Evolutionary conservation across 2,329 filamentous ascomycete species (phyloP).

Genomic region (Trichocomaceae sp.): DNA sequence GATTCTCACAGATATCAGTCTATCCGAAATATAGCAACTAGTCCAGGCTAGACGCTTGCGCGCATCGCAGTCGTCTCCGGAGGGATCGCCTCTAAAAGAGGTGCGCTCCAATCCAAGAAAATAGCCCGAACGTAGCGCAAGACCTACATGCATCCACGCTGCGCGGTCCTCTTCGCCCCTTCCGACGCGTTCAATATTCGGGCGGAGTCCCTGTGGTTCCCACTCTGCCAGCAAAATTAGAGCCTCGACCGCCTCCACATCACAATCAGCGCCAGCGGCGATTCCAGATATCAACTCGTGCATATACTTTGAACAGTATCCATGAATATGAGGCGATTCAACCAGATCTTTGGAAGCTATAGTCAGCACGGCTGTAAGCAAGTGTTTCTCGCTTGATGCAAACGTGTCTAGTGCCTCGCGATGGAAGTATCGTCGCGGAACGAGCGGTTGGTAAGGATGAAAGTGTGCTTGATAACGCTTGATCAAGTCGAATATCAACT

Average conservation of each 20-base stretch:
- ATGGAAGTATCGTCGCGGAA: conserved; percentile 55
- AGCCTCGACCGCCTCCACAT: conserved; percentile 65
- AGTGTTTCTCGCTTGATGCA: conserved; percentile 56
- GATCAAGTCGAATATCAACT: conserved; percentile 48
- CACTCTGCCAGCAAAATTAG: conserved; percentile 65
- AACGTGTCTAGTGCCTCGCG: conserved; percentile 49
- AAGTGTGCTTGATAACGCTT: conserved; percentile 58
- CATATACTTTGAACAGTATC: conserved; percentile 63
- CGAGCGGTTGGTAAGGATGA: conserved; percentile 64
- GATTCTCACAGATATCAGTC: conserved; percentile 63
- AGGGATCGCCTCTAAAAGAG: conserved; percentile 56
- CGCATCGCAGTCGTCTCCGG: conserved; percentile 53
- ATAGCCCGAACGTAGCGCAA: conserved; percentile 63
- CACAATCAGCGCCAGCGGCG: conserved; percentile 59
- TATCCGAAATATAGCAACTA: conserved; percentile 60
- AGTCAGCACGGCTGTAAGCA: conserved; percentile 63
- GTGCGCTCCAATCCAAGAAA: conserved; percentile 64
- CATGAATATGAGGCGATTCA: conserved; percentile 57
- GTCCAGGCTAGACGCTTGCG: conserved; percentile 64
- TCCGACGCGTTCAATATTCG: conserved; percentile 56
- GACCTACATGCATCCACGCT: conserved; percentile 70
- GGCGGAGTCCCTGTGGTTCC: conserved; percentile 60
- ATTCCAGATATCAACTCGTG: conserved; percentile 61
- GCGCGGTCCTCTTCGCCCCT: conserved; percentile 67
- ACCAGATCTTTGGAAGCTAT: conserved; percentile 66